Evolutionary conservation across 2,329 filamentous ascomycete genomes (phyloP).

Genomic region (Xylariaceae sp.): DNA sequence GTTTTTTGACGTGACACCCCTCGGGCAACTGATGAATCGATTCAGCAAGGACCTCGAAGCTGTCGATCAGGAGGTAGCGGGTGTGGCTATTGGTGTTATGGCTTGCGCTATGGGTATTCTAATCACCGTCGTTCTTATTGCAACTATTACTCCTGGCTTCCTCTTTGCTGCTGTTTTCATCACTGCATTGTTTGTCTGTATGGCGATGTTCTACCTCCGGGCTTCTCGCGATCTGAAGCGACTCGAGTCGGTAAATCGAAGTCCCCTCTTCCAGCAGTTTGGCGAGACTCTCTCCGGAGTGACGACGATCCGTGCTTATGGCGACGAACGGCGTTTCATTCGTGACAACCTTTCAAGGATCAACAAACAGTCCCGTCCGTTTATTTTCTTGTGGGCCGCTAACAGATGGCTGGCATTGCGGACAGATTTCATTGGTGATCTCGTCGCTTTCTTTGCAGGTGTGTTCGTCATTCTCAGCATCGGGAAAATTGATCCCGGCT

Average conservation of each 20-base stretch:
- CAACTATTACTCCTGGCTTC: conserved; percentile 84
- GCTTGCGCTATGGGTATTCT: conserved; percentile 63
- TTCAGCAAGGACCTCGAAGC: conserved; percentile 98
- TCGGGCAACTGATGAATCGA: conserved; percentile 95
- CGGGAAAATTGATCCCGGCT: conserved; percentile 80
- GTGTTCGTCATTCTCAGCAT: conserved; percentile 84
- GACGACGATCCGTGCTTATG: conserved; percentile 94
- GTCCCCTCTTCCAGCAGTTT: conserved; percentile 95
- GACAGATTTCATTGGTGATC: conserved; percentile 82
- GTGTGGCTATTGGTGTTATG: conserved; percentile 75
- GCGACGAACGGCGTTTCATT: conserved; percentile 89
- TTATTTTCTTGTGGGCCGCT: conserved; percentile 93
- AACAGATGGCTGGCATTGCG: conserved; percentile 96
- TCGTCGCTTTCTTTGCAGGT: conserved; percentile 91
- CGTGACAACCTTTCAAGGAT: conserved; percentile 84
- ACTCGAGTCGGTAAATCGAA: conserved; percentile 88
- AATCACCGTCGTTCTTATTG: conserved; percentile 84
- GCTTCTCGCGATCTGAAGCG: conserved; percentile 95
- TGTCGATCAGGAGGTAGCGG: conserved; percentile 92
- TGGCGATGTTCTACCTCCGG: conserved; percentile 83
- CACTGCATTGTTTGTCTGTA: conserved; percentile 71
- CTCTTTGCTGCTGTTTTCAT: conserved; percentile 84
- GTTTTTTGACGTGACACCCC: conserved; percentile 94
- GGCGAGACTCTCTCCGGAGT: conserved; percentile 93
- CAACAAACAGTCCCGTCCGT: conserved; percentile 87